A percentile compares a stretch with the other conserved stretches of the same genome.
Evolutionary conservation across 306 rosid genomes (phyloP).

Genomic region (Dalbergia cultrata): DNA sequence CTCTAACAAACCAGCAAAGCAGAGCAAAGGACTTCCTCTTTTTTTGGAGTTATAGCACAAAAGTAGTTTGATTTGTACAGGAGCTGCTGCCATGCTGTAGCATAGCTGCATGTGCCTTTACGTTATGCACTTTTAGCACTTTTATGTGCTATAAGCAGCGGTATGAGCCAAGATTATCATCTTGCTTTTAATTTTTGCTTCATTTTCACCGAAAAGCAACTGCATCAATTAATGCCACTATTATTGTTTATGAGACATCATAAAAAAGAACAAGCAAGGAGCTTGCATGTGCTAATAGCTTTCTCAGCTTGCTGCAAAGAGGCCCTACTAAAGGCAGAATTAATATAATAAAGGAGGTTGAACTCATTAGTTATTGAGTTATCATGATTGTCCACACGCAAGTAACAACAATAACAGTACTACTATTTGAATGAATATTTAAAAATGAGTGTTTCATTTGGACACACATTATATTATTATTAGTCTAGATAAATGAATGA

Average conservation of each 20-base stretch:
- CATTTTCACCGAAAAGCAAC: background rate
- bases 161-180: background rate
- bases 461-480: too few relatives aligned
- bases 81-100: background rate
- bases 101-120: background rate
- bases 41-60: background rate
- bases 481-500: too few relatives aligned
- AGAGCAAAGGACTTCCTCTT: background rate
- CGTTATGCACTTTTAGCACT: background rate
- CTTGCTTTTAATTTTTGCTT: background rate
- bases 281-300: background rate
- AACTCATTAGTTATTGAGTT: background rate
- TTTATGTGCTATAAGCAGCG: background rate
- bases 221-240: background rate
- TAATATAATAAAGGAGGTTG: background rate
- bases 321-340: background rate
- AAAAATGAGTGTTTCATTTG: too few relatives aligned
- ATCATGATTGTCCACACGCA: background rate
- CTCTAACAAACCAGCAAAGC: background rate
- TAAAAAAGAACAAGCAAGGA: background rate
- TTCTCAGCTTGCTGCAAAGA: background rate
- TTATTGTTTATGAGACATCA: background rate
- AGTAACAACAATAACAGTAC: too few relatives aligned
- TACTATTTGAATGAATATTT: too few relatives aligned
- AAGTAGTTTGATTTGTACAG: background rate